Evolutionary conservation across 345 rosid genomes (phyloP).

Genomic region (Hibiscus mutabilis): DNA sequence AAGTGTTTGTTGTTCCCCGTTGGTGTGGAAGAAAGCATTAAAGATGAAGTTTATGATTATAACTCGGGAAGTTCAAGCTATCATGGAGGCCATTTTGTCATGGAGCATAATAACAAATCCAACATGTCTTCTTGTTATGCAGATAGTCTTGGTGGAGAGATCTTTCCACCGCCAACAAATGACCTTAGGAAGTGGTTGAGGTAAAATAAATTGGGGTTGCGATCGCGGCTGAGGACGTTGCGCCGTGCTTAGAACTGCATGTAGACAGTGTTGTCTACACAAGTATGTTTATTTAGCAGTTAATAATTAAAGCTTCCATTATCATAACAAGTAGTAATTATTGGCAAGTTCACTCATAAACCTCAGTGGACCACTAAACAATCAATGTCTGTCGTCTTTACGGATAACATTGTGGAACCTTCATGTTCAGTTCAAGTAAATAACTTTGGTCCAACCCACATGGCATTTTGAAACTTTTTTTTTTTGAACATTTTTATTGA

Average conservation of each 20-base stretch:
- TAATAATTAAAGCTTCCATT: neutral
- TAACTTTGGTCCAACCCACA: neutral
- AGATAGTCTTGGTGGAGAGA: slow-evolving; percentile 30
- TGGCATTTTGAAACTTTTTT: neutral
- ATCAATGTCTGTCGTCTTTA: too few relatives aligned
- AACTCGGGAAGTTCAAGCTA: slow-evolving; percentile 29
- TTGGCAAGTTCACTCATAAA: neutral
- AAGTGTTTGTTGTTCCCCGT: slow-evolving; percentile 37
- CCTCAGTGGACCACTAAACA: slow-evolving; percentile 3
- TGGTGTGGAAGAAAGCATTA: slow-evolving; percentile 13
- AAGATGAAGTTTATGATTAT: slow-evolving; percentile 11
- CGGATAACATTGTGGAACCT: neutral
- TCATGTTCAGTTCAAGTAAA: neutral
- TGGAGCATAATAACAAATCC: slow-evolving; percentile 19
- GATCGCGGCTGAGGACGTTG: too few relatives aligned
- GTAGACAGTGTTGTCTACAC: neutral
- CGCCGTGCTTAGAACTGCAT: neutral
- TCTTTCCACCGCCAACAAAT: slow-evolving; percentile 33
- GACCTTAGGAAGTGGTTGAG: slow-evolving; percentile 40
- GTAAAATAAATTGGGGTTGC: neutral
- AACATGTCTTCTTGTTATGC: slow-evolving; percentile 33
- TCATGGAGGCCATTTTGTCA: slow-evolving; percentile 18
- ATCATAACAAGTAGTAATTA: neutral
- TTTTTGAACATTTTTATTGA: too few relatives aligned
- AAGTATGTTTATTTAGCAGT: neutral